Evolutionary conservation across 2,329 filamentous ascomycete genomes (phyloP), one percentile per base, ranked within the genome.

Genomic region (Pyrenochaeta sp.): DNA sequence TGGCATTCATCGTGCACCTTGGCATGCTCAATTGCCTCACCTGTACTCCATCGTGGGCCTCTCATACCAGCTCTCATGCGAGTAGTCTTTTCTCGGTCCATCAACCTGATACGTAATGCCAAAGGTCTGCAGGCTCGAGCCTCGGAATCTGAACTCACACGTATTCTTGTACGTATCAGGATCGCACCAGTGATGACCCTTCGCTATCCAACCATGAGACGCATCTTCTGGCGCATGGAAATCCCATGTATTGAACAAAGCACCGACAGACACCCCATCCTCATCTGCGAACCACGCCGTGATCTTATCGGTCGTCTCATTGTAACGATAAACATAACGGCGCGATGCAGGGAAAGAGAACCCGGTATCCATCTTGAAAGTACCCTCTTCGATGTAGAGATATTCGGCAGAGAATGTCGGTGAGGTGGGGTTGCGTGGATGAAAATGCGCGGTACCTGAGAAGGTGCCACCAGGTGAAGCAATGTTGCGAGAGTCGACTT

Each of bases 231-330:
- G 68, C 10, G 61, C 46, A 18, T 78, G 53, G 61, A 92, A 90
- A 51, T 88, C 82, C n/a, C 92, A 77, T 58, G 87, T 83, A 64
- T 92, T 90, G 72, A 93, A 94, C 17, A 92, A 77, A 58, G 92
- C 90, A 67, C 92, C 90, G 0, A 87, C 87, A 12, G 81, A 81
- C 57, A 90, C 85, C n/a, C 88, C 84, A 59, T 90, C 87, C 14
- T 89, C 84, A 58, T 87, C 86, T 33, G 86, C 86, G 63, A 92
- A 92, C 90, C 90, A 93, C 1, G 90, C 86, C 54, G 85, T 89
- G 18, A 93, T 77, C 23, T 72, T 74, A 64, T 92, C 89, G 1
- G 67, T 77, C 9, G 51, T 63, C 58, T 88, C 86, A 39, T 85
- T 79, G 64, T 92, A 92, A 0, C 90, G 84, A 80, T 90, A 92